Conservation (phyloP, 2,329 filamentous ascomycete species). For the Aureobasidium sp. region DNA sequence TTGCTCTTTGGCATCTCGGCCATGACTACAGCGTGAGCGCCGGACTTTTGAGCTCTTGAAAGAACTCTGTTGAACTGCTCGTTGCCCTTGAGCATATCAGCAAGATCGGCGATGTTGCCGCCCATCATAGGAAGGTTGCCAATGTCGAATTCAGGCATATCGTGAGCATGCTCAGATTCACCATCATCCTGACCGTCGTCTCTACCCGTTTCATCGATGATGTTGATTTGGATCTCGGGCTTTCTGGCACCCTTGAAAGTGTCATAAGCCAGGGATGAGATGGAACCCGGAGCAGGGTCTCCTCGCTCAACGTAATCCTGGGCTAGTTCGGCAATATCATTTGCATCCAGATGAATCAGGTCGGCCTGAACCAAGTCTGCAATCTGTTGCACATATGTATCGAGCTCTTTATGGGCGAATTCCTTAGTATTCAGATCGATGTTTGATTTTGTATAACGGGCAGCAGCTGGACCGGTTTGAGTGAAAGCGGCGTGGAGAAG, state of each 20-base stretch:
- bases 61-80: not conserved
- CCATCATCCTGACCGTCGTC: slow-evolving; percentile 4
- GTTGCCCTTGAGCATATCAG: not conserved
- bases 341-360: slow-evolving; percentile 58
- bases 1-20: not conserved
- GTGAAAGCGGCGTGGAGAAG: slow-evolving; percentile 13
- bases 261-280: slow-evolving; percentile 43
- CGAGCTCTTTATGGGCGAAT: slow-evolving; percentile 44
- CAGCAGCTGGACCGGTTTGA: not conserved
- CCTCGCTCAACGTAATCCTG: slow-evolving; percentile 57
- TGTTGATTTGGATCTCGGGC: not conserved
- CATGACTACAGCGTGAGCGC: not conserved
- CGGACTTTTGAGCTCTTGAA: not conserved
- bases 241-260: slow-evolving; percentile 34
- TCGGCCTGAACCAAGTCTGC: slow-evolving; percentile 57
- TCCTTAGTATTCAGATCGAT: slow-evolving; percentile 51
- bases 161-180: not conserved
- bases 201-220: not conserved
- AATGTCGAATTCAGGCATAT: not conserved
- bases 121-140: not conserved
- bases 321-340: slow-evolving; percentile 60
- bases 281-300: slow-evolving; percentile 41
- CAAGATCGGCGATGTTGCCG: not conserved
- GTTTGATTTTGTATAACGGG: slow-evolving; percentile 40
- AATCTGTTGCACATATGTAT: slow-evolving; percentile 54